Conservation (phyloP, 495 filamentous ascomycete species). For the Penicillium angulare region DNA sequence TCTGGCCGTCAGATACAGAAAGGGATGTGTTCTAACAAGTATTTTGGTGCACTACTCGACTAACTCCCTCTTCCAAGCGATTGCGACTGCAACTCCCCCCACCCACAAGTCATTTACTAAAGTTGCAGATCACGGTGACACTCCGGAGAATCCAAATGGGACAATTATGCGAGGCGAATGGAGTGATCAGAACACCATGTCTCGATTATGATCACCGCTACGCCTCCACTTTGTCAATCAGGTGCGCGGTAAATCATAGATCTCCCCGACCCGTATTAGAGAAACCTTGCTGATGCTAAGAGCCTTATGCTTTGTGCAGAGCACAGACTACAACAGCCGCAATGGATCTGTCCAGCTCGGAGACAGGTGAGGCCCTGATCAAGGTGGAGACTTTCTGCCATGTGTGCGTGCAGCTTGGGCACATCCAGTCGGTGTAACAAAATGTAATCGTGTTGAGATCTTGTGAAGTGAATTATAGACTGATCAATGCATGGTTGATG, state of each 20-base stretch:
- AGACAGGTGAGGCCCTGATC: not conserved
- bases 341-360: not conserved
- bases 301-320: not conserved
- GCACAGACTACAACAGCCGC: not conserved
- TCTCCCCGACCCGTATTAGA: conserved; percentile 2
- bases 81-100: conserved; percentile 1
- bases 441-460: not conserved
- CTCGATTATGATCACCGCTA: conserved; percentile 2
- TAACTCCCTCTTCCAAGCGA: too few species aligned
- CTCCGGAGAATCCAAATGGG: not conserved
- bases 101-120: conserved; percentile 5
- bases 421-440: conserved; percentile 19
- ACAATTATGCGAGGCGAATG: conserved; percentile 17
- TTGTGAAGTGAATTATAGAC: conserved; percentile 6
- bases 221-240: conserved; percentile 4
- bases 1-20: too few species aligned
- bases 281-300: conserved; percentile 1
- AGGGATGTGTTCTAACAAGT: too few species aligned
- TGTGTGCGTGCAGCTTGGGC: conserved; percentile 13
- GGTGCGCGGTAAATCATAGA: conserved; percentile 23
- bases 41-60: too few species aligned
- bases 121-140: not conserved
- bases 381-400: conserved; percentile 15
- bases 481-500: conserved; percentile 5
- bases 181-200: conserved; percentile 8